Base-by-base conservation (phyloP, 2,329 filamentous ascomycete genomes). In the Aspergillus sojae region DNA sequence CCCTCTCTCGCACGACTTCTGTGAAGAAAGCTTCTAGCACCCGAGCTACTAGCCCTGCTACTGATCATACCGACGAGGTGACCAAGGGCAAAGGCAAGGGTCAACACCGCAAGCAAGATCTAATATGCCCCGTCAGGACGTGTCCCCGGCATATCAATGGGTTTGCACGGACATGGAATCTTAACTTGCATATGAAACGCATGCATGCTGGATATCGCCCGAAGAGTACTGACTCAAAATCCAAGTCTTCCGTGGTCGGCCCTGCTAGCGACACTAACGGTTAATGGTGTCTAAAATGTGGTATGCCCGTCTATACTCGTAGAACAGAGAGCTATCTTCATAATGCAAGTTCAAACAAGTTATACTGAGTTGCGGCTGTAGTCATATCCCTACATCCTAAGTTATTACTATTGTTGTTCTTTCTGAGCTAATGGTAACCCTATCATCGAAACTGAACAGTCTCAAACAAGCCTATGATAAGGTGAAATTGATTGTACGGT, bases 81-180 rank as follows among this genome's bases (percentile, higher is more conserved):
- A 21, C 12, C 11, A 61, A 26, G 36, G 64, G 23, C 2, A 67
- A 56, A 45, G 71, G 74, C 28, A 74, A 74, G 56, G 74, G 71
- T 4, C 53, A 61, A 30, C 72, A 75, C 59, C 67, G 72, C 6
- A 74, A 75, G 52, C 41, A 61, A 19, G 72, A 71, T 52, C 45
- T 77, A 32, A 11, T 77, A 7, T 79, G 77, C 57, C 77, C 77
- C 1, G 55, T 78, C 7, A 67, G 62, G 55, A 61, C 57, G 10
- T 79, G 77, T 59, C 48, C 56, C 28, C 71, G 76, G 39, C 72
- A 72, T 64, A 57, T 12, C 6, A 63, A 76, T 32, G 77, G 76
- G 0, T 79, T 79, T 60, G 73, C 76, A 1, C 72, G 77, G 16
- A 70, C 59, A 16, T 78, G 77, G 77, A 79, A 79, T 65, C 67